Conservation (phyloP, 805 yeast species). For the Candida nemodendra region DNA sequence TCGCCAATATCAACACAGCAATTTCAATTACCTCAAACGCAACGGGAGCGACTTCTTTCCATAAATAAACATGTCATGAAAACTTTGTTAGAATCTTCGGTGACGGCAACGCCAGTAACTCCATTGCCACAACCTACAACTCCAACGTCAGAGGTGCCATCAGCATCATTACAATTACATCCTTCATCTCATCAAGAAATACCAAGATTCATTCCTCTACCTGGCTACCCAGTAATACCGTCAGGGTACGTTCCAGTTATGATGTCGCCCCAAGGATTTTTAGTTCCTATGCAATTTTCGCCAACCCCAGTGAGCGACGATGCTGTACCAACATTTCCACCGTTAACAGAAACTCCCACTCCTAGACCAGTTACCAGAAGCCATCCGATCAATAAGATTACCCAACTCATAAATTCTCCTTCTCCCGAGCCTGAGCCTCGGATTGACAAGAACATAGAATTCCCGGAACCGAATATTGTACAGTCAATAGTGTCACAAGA, state of each 20-base stretch:
- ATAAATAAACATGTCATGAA: conserved; percentile 19
- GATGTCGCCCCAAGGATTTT: conserved; percentile 31
- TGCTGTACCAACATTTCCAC: conserved; percentile 1
- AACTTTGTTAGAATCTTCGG: conserved; percentile 10
- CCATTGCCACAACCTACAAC: conserved; percentile 8
- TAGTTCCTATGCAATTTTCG: conserved; percentile 29
- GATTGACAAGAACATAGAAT: too few relatives aligned
- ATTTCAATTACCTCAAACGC: conserved; percentile 17
- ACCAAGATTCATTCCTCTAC: conserved; percentile 22
- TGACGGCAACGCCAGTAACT: conserved; percentile 4
- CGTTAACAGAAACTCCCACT: not conserved
- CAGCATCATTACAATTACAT: conserved; percentile 5
- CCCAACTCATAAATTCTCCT: conserved; percentile 17
- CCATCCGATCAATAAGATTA: conserved; percentile 9
- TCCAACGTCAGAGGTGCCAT: conserved; percentile 5
- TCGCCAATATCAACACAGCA: conserved; percentile 8
- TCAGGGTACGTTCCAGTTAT: conserved; percentile 30
- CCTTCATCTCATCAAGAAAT: conserved; percentile 10
- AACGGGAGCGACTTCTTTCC: conserved; percentile 14
- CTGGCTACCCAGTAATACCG: conserved; percentile 27
- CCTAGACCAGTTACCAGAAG: conserved; percentile 6
- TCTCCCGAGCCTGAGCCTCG: conserved; percentile 12
- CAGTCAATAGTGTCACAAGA: too few relatives aligned
- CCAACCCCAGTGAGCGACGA: conserved; percentile 14
- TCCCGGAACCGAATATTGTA: too few relatives aligned